Evolutionary conservation across 306 rosid genomes (phyloP), one percentile per base, ranked within the genome.

Genomic region (Begonia masoniana): DNA sequence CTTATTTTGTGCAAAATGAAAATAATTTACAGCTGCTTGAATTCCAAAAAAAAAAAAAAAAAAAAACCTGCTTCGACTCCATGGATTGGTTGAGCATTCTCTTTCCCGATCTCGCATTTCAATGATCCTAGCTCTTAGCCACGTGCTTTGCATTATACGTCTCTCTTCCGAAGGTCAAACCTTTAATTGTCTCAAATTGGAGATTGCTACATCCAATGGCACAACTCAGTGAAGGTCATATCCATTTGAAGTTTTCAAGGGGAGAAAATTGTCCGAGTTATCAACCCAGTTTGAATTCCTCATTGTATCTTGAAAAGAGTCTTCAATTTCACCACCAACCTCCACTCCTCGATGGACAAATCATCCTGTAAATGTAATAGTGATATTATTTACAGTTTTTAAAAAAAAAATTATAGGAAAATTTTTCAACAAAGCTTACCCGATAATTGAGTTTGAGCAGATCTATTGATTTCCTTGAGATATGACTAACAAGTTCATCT

Each of bases 401-500:
- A 24, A 24, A 24, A 24, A 24, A 24, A 4, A 24, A 4, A 26
- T 4, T 6, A 2, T 5, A 31, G 39, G 9, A 7, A 31, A 31
- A 5, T 31, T 31, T 31, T 31, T 15, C 41, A 23, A 56, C 43
- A 8, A 60, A 51, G 61, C 94, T 69, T 72, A 91, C 99, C 84
- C 94, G 81, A 57, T 91, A 91, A 62, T 82, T 74, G 56, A 79
- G 7, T 72, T 91, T 91, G 24, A 86, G 96, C 14, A 86, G 17
- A 56, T 91, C 99, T 67, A 91, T 91, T 1, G 99, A 91, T 62
- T 54, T 83, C 78, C 96, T 74, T 4, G 96, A 63, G 55, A 91
- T 86, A 65, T 70, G 96, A 76, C 96, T 86, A 51, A 91, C 96
- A 75, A 91, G 99, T 58, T 91, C 92, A 67, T 86, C 96, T 14